Conservation (phyloP, 148 eudicot genomes). For the Vaccinium corymbosum region DNA sequence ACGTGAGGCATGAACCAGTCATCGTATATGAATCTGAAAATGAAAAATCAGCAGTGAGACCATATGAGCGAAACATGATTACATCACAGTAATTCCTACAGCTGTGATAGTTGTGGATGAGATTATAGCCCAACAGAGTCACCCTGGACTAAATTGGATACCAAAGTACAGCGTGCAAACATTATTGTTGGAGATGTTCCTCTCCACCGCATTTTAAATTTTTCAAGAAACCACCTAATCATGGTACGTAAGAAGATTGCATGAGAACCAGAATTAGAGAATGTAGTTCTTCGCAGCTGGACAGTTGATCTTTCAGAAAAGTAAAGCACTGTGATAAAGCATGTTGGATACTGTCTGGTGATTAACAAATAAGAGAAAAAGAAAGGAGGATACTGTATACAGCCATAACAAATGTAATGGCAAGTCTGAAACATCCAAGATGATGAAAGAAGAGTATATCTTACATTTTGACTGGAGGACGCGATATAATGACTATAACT, state of each 20-base stretch:
- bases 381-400: neutral
- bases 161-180: neutral
- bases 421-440: neutral
- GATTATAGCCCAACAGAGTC: neutral
- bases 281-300: neutral
- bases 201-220: neutral
- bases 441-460: slow-evolving; percentile 17
- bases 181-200: neutral
- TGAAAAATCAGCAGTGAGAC: neutral
- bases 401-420: neutral
- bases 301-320: neutral
- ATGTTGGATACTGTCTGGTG: neutral
- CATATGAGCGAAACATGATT: neutral
- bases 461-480: slow-evolving; percentile 91
- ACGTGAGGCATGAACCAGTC: slow-evolving; percentile 90
- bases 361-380: neutral
- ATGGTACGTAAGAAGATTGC: neutral
- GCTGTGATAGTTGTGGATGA: neutral
- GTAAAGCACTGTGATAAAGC: neutral
- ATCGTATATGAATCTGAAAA: slow-evolving; percentile 69
- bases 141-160: neutral
- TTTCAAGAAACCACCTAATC: neutral
- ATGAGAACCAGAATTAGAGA: neutral
- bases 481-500: slow-evolving; percentile 64
- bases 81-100: neutral